Conservation (phyloP, 164 flowering plant genomes). For the Tetracentron sinense region DNA sequence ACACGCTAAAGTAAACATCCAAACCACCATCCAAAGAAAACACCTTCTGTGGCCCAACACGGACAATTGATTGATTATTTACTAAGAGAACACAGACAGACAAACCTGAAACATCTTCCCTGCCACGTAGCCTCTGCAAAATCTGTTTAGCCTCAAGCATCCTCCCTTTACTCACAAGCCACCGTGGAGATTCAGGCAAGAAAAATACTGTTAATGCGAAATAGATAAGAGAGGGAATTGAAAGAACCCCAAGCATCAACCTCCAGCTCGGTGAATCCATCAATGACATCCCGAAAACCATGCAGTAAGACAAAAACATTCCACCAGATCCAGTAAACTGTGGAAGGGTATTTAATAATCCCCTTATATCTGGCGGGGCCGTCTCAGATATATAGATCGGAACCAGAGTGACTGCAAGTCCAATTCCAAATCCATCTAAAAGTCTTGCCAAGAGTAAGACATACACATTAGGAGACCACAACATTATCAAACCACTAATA, state of each 20-base stretch:
- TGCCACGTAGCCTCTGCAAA: conserved; percentile 76
- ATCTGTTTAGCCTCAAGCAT: conserved; percentile 85
- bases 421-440: conserved; percentile 87
- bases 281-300: conserved; percentile 91
- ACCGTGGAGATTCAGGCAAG: conserved; percentile 96
- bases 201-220: conserved; percentile 59
- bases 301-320: conserved; percentile 85
- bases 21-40: conserved; percentile 2
- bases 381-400: conserved; percentile 94
- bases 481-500: conserved; percentile 61
- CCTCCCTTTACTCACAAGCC: conserved; percentile 94
- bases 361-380: conserved; percentile 89
- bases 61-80: neutral
- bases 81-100: neutral
- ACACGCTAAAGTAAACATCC: neutral
- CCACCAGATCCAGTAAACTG: conserved; percentile 87
- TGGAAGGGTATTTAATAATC: conserved; percentile 80
- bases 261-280: conserved; percentile 67
- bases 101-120: conserved; percentile 89
- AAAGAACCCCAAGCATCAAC: conserved; percentile 88
- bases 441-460: conserved; percentile 55
- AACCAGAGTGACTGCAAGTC: conserved; percentile 79
- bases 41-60: neutral
- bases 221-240: conserved; percentile 71
- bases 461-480: conserved; percentile 78